Evolutionary conservation across 23 red algal species (phyloP), one percentile per base, ranked within the genome.

Genomic region (Agarophyton chilense): DNA sequence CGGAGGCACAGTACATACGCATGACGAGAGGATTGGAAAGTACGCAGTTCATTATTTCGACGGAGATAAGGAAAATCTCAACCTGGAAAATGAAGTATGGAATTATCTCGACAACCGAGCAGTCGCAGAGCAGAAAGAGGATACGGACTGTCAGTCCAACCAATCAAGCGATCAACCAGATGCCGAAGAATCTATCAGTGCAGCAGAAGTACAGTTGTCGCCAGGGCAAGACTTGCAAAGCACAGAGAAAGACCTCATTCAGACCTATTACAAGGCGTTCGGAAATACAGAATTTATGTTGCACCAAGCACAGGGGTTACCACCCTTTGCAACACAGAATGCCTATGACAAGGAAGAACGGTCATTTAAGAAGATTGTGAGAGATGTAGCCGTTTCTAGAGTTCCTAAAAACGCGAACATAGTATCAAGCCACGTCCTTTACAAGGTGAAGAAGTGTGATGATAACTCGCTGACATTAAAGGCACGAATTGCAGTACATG

Each of bases 341-440:
- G 45, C 88, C 10, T 82, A 82, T 45, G 8, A 52, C 0, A 54
- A 0, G 25, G 87, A 81, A 81, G 87, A 91, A 67, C 11, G 26
- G 31, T 52, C 53, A 10, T 91, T 91, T 61, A 72, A 54, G 60
- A 91, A 91, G 41, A 91, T 44, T 31, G 87, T 91, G 11, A n/a
- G 60, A 22, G 49, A 70, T 24, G 87, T 91, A 0, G 29, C 52
- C 9, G 42, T 81, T 19, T 41, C 50, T 12, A 0, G 51, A 5
- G 62, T 91, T 13, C 87, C 75, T 8, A 51, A 33, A 10, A 44
- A 4, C 25, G 73, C 87, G 9, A 81, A 91, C 40, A 81, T 81
- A 13, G 58, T 81, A 5, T 54, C 1, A 16, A 81, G 87, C 47
- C 75, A 91, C 78, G 73, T 74, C 2, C 49, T 91, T 3, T 91